A percentile compares a stretch with the other conserved stretches of the same genome.
Evolutionary conservation across 2,329 filamentous ascomycete species (phyloP).

Genomic region (Apiospora saccharicola): DNA sequence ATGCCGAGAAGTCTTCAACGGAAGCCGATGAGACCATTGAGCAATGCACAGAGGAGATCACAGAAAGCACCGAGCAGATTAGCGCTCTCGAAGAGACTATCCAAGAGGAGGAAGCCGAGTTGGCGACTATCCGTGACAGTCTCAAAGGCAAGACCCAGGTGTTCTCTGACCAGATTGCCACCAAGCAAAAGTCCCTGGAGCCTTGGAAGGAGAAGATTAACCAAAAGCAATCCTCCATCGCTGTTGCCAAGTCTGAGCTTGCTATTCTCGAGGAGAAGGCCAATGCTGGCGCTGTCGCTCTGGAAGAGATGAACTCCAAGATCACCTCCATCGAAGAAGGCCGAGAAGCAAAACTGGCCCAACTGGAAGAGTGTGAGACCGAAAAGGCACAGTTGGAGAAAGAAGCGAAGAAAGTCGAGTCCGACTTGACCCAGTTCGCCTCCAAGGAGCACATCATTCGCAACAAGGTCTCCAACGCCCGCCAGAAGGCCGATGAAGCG

Average conservation of each 20-base stretch:
- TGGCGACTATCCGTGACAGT: slow-evolving; percentile 82
- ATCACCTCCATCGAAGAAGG: slow-evolving; percentile 75
- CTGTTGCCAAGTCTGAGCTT: slow-evolving; percentile 93
- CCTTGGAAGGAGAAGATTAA: slow-evolving; percentile 98
- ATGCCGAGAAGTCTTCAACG: slow-evolving; percentile 75
- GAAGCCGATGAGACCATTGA: slow-evolving; percentile 82
- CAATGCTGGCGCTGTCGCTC: slow-evolving; percentile 83
- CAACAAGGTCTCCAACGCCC: slow-evolving; percentile 83
- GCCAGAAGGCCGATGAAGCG: slow-evolving; percentile 96
- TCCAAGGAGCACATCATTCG: slow-evolving; percentile 84
- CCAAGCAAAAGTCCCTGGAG: slow-evolving; percentile 92
- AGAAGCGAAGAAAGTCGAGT: slow-evolving; percentile 74
- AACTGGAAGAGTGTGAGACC: slow-evolving; percentile 78
- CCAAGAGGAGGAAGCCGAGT: slow-evolving; percentile 80
- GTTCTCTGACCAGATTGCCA: slow-evolving; percentile 89
- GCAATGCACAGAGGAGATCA: slow-evolving; percentile 80
- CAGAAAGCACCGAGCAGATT: slow-evolving; percentile 78
- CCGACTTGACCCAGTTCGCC: slow-evolving; percentile 75
- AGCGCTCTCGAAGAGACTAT: slow-evolving; percentile 78
- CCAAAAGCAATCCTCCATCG: slow-evolving; percentile 91
- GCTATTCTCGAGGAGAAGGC: slow-evolving; percentile 90
- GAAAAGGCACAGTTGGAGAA: slow-evolving; percentile 77
- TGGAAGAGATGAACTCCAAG: slow-evolving; percentile 84
- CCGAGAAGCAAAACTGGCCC: slow-evolving; percentile 73
- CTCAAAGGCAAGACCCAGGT: slow-evolving; percentile 96